Percentiles rank a stretch among this genome's conserved stretches.
Conservation (phyloP, 805 yeast species). For the Blastobotrys mokoenaii region DNA sequence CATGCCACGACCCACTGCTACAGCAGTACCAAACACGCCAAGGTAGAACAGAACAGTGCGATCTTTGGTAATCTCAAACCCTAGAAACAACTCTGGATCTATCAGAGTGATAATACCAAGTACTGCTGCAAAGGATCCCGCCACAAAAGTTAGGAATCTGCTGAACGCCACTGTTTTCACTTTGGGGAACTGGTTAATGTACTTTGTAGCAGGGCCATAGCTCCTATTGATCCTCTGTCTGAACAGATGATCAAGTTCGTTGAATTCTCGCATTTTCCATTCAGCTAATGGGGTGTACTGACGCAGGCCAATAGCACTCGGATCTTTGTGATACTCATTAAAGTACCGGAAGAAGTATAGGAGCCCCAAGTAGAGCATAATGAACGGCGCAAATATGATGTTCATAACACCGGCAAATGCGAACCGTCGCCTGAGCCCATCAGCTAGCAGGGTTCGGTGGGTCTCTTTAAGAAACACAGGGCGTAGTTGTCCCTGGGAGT, state of each 20-base stretch:
- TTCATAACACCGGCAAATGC: conserved; percentile 82
- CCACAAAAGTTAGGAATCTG: conserved; percentile 59
- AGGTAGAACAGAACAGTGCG: conserved; percentile 80
- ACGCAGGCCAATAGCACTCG: conserved; percentile 70
- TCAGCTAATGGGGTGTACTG: conserved; percentile 92
- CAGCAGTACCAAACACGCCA: conserved; percentile 77
- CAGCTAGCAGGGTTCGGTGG: conserved; percentile 56
- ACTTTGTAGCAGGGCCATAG: conserved; percentile 68
- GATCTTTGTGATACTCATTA: conserved; percentile 85
- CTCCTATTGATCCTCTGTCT: conserved; percentile 70
- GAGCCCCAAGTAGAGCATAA: conserved; percentile 72
- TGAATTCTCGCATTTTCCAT: conserved; percentile 91
- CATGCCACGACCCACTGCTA: conserved; percentile 74
- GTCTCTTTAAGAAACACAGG: conserved; percentile 61
- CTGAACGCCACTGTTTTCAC: conserved; percentile 51
- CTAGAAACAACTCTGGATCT: conserved; percentile 86
- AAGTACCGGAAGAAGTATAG: conserved; percentile 85
- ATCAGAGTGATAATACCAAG: conserved; percentile 66
- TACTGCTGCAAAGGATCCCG: conserved; percentile 86
- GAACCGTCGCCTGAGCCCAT: conserved; percentile 70
- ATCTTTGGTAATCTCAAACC: conserved; percentile 78
- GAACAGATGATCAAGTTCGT: conserved; percentile 86
- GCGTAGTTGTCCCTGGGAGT: conserved; percentile 73
- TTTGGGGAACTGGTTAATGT: conserved; percentile 87
- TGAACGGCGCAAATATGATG: conserved; percentile 73